These are phyloP conservation scores for Huntiella savannae DNA, from an alignment of 2,329 filamentous ascomycete genomes.

Conservation along the genomic window DNA sequence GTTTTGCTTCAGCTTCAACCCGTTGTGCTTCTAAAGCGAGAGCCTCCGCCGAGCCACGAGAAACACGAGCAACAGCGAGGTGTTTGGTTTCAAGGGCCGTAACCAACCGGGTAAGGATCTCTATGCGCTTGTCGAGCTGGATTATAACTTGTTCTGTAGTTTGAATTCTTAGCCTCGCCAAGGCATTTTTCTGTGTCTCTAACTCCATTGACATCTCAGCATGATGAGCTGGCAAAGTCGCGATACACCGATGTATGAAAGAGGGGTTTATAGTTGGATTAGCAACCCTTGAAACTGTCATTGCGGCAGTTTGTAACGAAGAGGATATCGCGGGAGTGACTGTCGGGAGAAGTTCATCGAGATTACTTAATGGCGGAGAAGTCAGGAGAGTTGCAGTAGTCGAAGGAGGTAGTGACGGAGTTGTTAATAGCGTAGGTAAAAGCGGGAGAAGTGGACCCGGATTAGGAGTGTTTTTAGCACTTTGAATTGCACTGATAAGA, in stretches of 20 bases:
- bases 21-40: slow-evolving; percentile 25
- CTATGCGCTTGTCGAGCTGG: slow-evolving; percentile 21
- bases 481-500: slow-evolving; percentile 29
- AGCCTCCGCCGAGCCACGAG: slow-evolving; percentile 31
- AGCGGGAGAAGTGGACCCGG: slow-evolving; percentile 26
- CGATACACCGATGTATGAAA: slow-evolving; percentile 37
- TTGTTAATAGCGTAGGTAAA: slow-evolving; percentile 28
- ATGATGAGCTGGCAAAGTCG: slow-evolving; percentile 26
- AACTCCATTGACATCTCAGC: slow-evolving; percentile 20
- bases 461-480: slow-evolving; percentile 18
- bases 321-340: slow-evolving; percentile 29
- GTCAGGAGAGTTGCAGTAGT: slow-evolving; percentile 27
- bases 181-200: slow-evolving; percentile 15
- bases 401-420: slow-evolving; percentile 19
- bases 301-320: slow-evolving; percentile 29
- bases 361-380: slow-evolving; percentile 28
- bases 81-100: slow-evolving; percentile 36
- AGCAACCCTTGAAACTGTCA: slow-evolving; percentile 25
- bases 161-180: slow-evolving; percentile 23
- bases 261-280: slow-evolving; percentile 31
- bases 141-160: slow-evolving; percentile 15
- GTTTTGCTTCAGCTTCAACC: slow-evolving; percentile 21
- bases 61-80: slow-evolving; percentile 28
- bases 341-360: slow-evolving; percentile 28
- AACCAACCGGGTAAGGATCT: slow-evolving; percentile 25